These are phyloP conservation scores for Zangia roseola DNA, from an alignment of 768 basidiomycete genomes.

Conservation along the genomic window DNA sequence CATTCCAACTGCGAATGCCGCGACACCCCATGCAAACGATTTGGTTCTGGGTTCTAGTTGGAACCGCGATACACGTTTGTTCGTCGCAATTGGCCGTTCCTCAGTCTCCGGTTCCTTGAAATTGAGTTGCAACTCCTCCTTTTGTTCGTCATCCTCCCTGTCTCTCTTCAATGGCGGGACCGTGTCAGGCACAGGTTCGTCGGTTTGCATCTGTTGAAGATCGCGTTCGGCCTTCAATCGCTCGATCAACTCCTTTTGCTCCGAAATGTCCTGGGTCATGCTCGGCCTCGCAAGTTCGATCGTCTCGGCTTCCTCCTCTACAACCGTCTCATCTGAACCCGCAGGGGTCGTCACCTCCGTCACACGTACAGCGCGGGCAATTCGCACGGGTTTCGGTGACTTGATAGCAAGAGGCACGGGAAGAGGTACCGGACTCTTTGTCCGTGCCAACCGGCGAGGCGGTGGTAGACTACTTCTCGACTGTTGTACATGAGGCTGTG, in stretches of 20 bases:
- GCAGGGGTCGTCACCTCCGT: constrained; percentile 43
- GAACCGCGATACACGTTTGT: constrained; percentile 59
- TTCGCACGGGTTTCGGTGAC: constrained; percentile 32
- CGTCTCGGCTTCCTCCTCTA: constrained; percentile 62
- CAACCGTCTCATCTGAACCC: constrained; percentile 61
- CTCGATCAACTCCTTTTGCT: constrained; percentile 76
- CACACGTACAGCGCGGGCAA: constrained; percentile 22
- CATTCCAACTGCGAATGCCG: constrained; percentile 81
- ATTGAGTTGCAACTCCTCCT: constrained; percentile 52
- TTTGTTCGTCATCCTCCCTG: constrained; percentile 40
- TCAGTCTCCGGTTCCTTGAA: constrained; percentile 69
- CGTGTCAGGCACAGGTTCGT: constrained; percentile 6
- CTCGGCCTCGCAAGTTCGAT: constrained; percentile 60
- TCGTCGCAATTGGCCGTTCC: constrained; percentile 58
- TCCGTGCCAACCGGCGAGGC: constrained; percentile 44
- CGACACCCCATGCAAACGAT: constrained; percentile 78
- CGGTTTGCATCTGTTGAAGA: constrained; percentile 25
- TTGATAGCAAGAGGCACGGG: constrained; percentile 30
- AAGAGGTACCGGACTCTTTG: constrained; percentile 39
- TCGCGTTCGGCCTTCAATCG: constrained; percentile 67
- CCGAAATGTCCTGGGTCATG: constrained; percentile 68
- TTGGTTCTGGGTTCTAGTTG: constrained; percentile 65
- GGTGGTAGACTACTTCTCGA: constrained; percentile 34
- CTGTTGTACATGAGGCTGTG: constrained; percentile 13
- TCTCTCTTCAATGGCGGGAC: constrained; percentile 44